These are phyloP conservation scores for Sarocladium strictum DNA, from an alignment of 2,329 filamentous ascomycete genomes.

Conservation along the genomic window DNA sequence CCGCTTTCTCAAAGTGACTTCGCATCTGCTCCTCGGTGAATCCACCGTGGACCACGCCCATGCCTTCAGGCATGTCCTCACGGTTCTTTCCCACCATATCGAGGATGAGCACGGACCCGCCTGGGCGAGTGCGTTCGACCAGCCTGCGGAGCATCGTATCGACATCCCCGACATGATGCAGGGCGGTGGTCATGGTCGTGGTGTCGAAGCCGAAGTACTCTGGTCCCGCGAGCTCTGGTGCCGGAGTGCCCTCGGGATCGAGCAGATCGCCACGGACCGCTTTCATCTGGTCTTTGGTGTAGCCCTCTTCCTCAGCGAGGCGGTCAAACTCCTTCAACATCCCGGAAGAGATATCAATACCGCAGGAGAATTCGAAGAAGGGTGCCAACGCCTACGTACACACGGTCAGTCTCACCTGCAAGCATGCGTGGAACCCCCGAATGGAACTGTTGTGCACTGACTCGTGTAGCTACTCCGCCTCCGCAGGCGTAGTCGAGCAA, in stretches of 20 bases:
- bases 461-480: constrained; percentile 22
- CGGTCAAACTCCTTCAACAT: constrained; percentile 27
- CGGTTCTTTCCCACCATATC: constrained; percentile 21
- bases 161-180: constrained; percentile 28
- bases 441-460: no score
- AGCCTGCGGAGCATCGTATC: constrained; percentile 22
- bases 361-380: constrained; percentile 23
- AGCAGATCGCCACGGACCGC: constrained; percentile 26
- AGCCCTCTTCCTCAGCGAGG: constrained; percentile 18
- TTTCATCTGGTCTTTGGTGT: constrained; percentile 19
- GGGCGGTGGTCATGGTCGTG: constrained; percentile 27
- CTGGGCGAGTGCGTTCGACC: constrained; percentile 20
- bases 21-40: constrained; percentile 19
- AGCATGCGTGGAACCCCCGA: no score
- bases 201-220: constrained; percentile 25
- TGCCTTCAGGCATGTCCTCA: background rate
- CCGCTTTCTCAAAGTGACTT: constrained; percentile 17
- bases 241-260: constrained; percentile 15
- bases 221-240: constrained; percentile 14
- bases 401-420: background rate
- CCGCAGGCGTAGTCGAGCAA: constrained; percentile 28
- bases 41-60: constrained; percentile 14
- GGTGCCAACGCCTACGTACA: constrained; percentile 24
- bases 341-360: constrained; percentile 27
- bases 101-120: constrained; percentile 26